Conservation (phyloP, 1,284 basidiomycete species). For the Rhodotorula sp. region DNA sequence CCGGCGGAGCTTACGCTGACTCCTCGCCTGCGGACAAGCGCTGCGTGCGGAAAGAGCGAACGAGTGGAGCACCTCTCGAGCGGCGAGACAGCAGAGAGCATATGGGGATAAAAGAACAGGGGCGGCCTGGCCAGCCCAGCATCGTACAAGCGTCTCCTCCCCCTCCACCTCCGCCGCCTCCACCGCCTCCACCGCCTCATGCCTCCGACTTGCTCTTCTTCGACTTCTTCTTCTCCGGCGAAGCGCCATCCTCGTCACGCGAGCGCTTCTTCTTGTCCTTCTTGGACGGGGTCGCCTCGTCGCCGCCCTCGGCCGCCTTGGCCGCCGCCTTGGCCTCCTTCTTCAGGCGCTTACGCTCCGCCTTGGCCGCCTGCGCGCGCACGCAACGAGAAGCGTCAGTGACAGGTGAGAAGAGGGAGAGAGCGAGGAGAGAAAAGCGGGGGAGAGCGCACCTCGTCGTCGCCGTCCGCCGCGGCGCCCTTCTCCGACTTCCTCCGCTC, state of each 20-base stretch:
- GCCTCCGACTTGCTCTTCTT: slow-evolving; percentile 13
- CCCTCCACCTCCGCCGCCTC: neutral
- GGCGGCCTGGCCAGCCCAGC: too few species aligned
- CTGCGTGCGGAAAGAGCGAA: too few species aligned
- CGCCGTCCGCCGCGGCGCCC: slow-evolving; percentile 12
- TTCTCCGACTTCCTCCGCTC: slow-evolving; percentile 54
- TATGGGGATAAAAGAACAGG: too few species aligned
- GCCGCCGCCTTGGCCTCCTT: slow-evolving; percentile 42
- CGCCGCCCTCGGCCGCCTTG: slow-evolving; percentile 16
- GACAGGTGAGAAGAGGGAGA: neutral
- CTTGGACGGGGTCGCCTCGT: slow-evolving; percentile 3
- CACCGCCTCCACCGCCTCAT: neutral
- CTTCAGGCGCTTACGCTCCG: slow-evolving; percentile 53
- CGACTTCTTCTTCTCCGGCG: slow-evolving; percentile 23
- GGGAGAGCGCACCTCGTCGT: slow-evolving; percentile 36
- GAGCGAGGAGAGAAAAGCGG: too few species aligned
- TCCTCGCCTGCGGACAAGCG: too few species aligned
- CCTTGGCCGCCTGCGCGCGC: slow-evolving; percentile 58
- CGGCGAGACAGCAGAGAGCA: too few species aligned
- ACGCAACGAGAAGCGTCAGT: neutral
- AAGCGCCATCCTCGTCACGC: slow-evolving; percentile 26
- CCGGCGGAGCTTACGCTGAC: too few species aligned
- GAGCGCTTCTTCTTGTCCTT: slow-evolving; percentile 36
- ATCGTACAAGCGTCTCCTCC: neutral
- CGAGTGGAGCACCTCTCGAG: too few species aligned